Evolutionary conservation across 2,329 filamentous ascomycete genomes (phyloP), one percentile per base, ranked within the genome.

Genomic region (Paradendryphiella salina): DNA sequence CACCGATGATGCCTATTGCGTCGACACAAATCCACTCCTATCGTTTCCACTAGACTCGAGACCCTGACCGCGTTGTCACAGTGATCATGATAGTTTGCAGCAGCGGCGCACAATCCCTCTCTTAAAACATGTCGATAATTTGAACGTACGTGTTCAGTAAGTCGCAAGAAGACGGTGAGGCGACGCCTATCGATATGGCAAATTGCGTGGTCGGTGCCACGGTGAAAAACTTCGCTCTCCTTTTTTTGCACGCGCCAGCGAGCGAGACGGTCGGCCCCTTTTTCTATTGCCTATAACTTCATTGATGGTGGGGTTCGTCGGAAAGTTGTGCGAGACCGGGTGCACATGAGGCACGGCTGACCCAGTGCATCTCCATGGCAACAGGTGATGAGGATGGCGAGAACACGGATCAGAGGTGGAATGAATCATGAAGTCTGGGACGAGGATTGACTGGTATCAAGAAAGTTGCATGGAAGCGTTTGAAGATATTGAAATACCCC

Each of bases 301-400:
- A 28, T 31, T 17, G 28, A 31, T 41, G 38, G 38, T 41, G 38
- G 38, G 38, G 38, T 41, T 45, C 21, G 14, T 45, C 42, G 42
- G 42, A 45, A 45, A 48, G 36, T 50, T 50, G 48, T 36, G 48
- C 48, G 37, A 38, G 46, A 42, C 42, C 44, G 42, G 48, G 48
- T 50, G 46, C 48, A 50, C 42, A 46, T 50, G 48, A 50, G 48
- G 48, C 48, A 45, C 48, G 36, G 18, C 42, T 40, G 43, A 50
- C 48, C 48, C 48, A 44, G 45, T 50, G 48, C 48, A 50, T 50
- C 42, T 17, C 48, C 48, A 50, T 50, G 48, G 48, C 48, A 50
- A 50, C 48, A 36, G 28, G 17, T 13, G 14, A 13, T 13, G 14
- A 23, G 38, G 26, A 32, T 18, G 15, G 14, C 38, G 38, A 31